phyloP scores from a whole-genome alignment of 2,329 filamentous ascomycete genomes.

The Dissoconium aciculare region DNA sequence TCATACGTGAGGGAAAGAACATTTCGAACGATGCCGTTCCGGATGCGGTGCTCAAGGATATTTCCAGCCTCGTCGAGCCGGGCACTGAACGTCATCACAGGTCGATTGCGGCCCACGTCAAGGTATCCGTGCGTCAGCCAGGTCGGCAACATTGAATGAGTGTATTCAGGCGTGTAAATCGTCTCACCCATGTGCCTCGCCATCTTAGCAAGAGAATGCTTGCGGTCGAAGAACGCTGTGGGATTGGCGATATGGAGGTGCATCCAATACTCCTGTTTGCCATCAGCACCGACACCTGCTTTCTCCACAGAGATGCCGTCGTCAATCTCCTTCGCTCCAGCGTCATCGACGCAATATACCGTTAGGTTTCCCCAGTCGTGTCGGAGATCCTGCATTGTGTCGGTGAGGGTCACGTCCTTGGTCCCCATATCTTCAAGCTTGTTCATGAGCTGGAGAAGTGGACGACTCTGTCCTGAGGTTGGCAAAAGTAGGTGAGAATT shows the following conservation, averaged over 20 bases:
- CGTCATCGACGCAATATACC: conserved; percentile 60
- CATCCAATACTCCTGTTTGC: conserved; percentile 49
- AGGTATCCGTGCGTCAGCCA: conserved; percentile 37
- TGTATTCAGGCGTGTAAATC: conserved; percentile 42
- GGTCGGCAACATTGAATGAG: conserved; percentile 42
- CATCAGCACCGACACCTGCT: conserved; percentile 16
- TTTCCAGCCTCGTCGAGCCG: conserved; percentile 38
- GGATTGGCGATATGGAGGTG: conserved; percentile 69
- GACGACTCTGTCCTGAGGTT: conserved; percentile 29
- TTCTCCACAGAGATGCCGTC: conserved; percentile 61
- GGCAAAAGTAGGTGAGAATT: conserved; percentile 40
- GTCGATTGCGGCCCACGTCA: conserved; percentile 39
- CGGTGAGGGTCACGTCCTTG: conserved; percentile 28
- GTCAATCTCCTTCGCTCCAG: conserved; percentile 55
- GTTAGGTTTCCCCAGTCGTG: conserved; percentile 44
- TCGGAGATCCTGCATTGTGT: conserved; percentile 43
- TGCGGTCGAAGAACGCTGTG: conserved; percentile 49
- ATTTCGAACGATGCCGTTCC: conserved; percentile 39
- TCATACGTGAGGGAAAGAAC: conserved; percentile 39
- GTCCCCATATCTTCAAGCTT: conserved; percentile 17
- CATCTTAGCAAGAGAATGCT: conserved; percentile 43
- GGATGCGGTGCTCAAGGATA: conserved; percentile 39
- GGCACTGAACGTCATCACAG: conserved; percentile 46
- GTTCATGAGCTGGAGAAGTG: conserved; percentile 28
- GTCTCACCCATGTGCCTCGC: conserved; percentile 44